Conservation (phyloP, 1,284 basidiomycete species). For the Thecaphora frezii region DNA sequence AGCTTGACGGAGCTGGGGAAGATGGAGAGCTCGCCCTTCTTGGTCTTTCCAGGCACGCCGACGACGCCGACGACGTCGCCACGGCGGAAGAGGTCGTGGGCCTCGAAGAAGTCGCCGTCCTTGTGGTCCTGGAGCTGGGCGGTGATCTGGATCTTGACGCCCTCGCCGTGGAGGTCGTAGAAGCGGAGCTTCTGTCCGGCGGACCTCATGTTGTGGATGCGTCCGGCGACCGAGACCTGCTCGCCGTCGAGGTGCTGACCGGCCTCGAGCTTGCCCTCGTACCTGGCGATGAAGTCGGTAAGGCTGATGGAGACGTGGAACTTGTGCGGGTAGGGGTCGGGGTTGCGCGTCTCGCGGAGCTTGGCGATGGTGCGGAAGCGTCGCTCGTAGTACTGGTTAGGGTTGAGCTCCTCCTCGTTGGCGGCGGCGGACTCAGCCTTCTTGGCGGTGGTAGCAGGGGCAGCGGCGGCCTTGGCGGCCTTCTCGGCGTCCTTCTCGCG, state of each 20-base stretch:
- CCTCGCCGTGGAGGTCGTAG: conserved; percentile 92
- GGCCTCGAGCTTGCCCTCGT: conserved; percentile 64
- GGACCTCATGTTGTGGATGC: conserved; percentile 85
- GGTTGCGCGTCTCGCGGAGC: conserved; percentile 76
- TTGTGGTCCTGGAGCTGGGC: conserved; percentile 76
- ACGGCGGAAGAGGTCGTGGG: conserved; percentile 85
- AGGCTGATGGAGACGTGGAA: conserved; percentile 87
- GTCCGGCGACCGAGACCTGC: conserved; percentile 74
- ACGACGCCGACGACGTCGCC: conserved; percentile 94
- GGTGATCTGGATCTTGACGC: conserved; percentile 91
- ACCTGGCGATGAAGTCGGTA: conserved; percentile 74
- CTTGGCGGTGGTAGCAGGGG: conserved; percentile 24
- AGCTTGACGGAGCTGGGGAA: conserved; percentile 79
- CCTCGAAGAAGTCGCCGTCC: conserved; percentile 67
- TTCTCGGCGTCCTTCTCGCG: conserved; percentile 81
- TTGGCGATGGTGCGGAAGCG: conserved; percentile 83
- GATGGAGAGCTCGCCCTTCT: conserved; percentile 94
- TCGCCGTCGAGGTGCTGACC: conserved; percentile 52
- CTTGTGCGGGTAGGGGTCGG: conserved; percentile 98
- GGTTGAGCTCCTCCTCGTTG: conserved; percentile 50
- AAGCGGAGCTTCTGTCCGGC: conserved; percentile 85
- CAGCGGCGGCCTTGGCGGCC: conserved; percentile 67
- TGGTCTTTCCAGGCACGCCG: conserved; percentile 85
- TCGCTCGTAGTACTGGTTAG: conserved; percentile 89
- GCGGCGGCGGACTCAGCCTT: conserved; percentile 27